Conservation (phyloP, 768 basidiomycete species). For the Russula vinacea region DNA sequence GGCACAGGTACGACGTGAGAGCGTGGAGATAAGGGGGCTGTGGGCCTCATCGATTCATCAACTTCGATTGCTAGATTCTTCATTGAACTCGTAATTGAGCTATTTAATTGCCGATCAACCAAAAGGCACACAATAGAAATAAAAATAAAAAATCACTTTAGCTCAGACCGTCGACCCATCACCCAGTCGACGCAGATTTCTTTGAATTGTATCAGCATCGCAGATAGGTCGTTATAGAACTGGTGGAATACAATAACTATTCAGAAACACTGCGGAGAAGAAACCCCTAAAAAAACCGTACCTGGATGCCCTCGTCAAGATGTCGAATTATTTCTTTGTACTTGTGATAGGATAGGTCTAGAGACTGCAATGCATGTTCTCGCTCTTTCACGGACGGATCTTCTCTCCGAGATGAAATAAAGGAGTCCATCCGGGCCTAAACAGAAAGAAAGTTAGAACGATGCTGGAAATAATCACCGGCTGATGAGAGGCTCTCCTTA, state of each 20-base stretch:
- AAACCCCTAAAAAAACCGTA: constrained; percentile 33
- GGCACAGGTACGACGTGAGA: constrained; percentile 5
- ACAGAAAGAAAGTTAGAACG: neutral
- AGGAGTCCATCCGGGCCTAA: constrained; percentile 65
- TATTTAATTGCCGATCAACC: constrained; percentile 33
- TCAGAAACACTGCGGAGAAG: neutral
- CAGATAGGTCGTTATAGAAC: constrained; percentile 89
- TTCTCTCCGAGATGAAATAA: constrained; percentile 72
- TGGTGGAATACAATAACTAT: constrained; percentile 34
- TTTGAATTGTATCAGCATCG: constrained; percentile 69
- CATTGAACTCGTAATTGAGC: constrained; percentile 44
- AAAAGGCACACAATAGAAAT: neutral
- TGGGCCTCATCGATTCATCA: constrained; percentile 8
- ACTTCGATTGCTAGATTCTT: constrained; percentile 39
- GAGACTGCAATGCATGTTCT: constrained; percentile 74
- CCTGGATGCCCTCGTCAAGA: constrained; percentile 85
- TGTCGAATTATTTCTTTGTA: constrained; percentile 83
- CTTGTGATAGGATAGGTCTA: constrained; percentile 83
- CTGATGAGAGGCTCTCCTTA: constrained; percentile 47
- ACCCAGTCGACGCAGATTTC: constrained; percentile 76
- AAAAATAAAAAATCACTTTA: constrained; percentile 48
- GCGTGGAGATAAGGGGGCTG: constrained; percentile 15
- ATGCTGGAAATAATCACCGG: neutral
- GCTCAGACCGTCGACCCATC: constrained; percentile 64
- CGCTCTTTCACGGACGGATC: constrained; percentile 76